Evolutionary conservation across 2,329 filamentous ascomycete genomes (phyloP), one percentile per base, ranked within the genome.

Genomic region (Fusarium sp.): DNA sequence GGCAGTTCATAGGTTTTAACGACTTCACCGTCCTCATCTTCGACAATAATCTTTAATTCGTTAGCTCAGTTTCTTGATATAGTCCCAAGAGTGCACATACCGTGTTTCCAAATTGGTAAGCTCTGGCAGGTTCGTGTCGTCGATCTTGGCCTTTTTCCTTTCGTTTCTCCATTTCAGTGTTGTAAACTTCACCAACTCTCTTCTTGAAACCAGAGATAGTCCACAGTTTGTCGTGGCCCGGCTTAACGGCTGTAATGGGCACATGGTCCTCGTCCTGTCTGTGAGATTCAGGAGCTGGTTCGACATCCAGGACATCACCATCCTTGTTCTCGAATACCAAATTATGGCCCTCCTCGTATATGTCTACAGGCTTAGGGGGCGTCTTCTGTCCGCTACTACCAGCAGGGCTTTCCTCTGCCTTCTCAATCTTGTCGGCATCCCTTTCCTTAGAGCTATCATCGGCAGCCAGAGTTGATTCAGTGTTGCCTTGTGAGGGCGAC

Each of bases 21-120:
- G 35, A 97, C 93, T 78, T 97, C 93, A 45, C 93, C 93, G 74
- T 95, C 91, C 79, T 93, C 92, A 69, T 97, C 93, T 81, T 97
- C 93, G 18, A 97, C 92, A 78, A 97, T 95, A 71, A 97, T 93
- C 83, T 93, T 20, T 56, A 15, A 3, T 14, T n/a, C 17, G 75
- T 84, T 76, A 83, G 78, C 41, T n/a, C 30, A 14, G 12, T 33
- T 11, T 4, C 17, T 44, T 7, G 38, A 20, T 23, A 18, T 4
- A 41, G 30, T 38, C 12, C 8, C 9, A 17, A 4, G 8, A 20
- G n/a, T 20, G 6, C 48, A 79, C 87, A 79, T 84, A 90, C 89
- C 45, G 88, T 95, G 78, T 93, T 95, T 69, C 93, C 93, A 76
- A 94, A 95, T 73, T 95, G 93, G 78, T 95, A 97, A 8, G 93